These are phyloP conservation scores for Boletellus ananas DNA, from an alignment of 768 basidiomycete genomes.

Conservation along the genomic window DNA sequence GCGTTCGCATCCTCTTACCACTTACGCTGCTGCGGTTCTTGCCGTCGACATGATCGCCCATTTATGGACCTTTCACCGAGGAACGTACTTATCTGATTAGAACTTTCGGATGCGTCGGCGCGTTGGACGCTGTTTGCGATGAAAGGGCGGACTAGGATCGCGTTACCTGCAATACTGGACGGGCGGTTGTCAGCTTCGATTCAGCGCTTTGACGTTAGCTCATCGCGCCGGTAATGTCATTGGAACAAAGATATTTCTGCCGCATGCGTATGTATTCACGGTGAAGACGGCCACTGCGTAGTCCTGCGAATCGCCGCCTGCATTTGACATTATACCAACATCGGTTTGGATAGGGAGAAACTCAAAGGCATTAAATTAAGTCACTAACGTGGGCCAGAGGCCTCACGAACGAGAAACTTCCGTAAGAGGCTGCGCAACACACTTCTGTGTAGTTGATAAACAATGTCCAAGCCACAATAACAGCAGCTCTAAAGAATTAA, in stretches of 20 bases:
- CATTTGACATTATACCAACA: conserved; percentile 19
- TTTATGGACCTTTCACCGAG: conserved; percentile 3
- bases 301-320: conserved; percentile 12
- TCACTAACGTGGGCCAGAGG: background rate
- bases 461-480: conserved; percentile 5
- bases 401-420: conserved; percentile 24
- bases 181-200: too few relatives aligned
- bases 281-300: too few relatives aligned
- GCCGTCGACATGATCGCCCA: too few relatives aligned
- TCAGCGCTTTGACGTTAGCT: conserved; percentile 7
- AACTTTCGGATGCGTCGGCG: conserved; percentile 27
- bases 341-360: conserved; percentile 21
- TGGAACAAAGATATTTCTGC: too few relatives aligned
- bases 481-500: background rate
- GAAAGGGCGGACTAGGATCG: too few relatives aligned
- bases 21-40: too few relatives aligned
- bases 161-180: too few relatives aligned
- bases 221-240: conserved; percentile 20
- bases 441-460: conserved; percentile 26
- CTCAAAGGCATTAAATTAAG: background rate
- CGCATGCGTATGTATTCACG: background rate
- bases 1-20: too few relatives aligned
- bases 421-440: conserved; percentile 19
- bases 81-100: conserved; percentile 16
- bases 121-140: too few relatives aligned